These are phyloP conservation scores for Irpex lacteus DNA, from an alignment of 1,284 basidiomycete genomes.

Conservation along the genomic window DNA sequence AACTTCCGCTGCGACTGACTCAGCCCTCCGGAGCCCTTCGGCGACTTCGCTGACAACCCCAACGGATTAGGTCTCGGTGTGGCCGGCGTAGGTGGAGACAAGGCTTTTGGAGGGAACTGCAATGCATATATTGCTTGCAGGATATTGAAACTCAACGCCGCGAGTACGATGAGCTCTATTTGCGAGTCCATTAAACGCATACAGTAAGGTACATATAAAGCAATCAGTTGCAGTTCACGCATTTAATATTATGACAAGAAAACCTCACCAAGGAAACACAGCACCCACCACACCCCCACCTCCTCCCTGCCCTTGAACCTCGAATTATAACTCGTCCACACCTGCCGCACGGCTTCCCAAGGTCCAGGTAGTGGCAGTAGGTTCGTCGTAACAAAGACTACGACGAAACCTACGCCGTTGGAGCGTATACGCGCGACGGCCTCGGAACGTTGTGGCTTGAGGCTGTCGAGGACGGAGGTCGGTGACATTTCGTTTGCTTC, in stretches of 20 bases:
- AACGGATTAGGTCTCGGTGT: conserved; percentile 32
- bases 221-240: neutral
- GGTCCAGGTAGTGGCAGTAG: conserved; percentile 52
- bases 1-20: conserved; percentile 24
- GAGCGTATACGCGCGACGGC: conserved; percentile 52
- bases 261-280: conserved; percentile 25
- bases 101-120: conserved; percentile 47
- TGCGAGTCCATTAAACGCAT: too few species aligned
- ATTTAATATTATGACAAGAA: neutral
- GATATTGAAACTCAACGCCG: conserved; percentile 46
- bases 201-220: neutral
- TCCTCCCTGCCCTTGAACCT: conserved; percentile 1
- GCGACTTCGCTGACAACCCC: conserved; percentile 32
- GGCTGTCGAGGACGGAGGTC: conserved; percentile 26
- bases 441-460: conserved; percentile 56
- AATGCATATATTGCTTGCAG: conserved; percentile 50
- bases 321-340: conserved; percentile 21
- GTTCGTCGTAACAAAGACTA: conserved; percentile 46
- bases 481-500: neutral
- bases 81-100: conserved; percentile 37
- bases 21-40: conserved; percentile 19
- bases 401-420: conserved; percentile 43
- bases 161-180: conserved; percentile 43
- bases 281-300: conserved; percentile 16
- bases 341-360: conserved; percentile 33